Base-by-base conservation (phyloP, 164 flowering plant genomes). In the Chloranthus sessilifolius region DNA sequence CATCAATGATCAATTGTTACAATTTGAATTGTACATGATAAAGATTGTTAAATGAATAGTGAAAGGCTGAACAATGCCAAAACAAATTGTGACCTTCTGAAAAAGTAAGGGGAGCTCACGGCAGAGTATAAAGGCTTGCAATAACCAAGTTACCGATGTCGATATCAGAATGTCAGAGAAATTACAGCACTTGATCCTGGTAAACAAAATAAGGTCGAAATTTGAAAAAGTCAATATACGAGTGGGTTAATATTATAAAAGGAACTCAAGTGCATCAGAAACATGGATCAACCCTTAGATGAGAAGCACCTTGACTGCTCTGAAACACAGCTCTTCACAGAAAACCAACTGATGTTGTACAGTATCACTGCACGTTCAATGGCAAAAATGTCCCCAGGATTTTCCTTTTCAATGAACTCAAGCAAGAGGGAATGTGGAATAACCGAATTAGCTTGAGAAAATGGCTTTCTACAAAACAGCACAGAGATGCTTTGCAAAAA, bases 91-190 rank as follows among this genome's bases (percentile, higher is more conserved):
- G 22, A 92, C 97, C 95, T 88, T 86, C 42, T 80, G 78, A 59
- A 77, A 61, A 43, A 88, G 78, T 40, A 67, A 7, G 16, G 99
- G 95, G 48, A 80, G 74, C 63, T 92, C 95, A 46, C 80, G 80
- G 59, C 79, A 73, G 41, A 80, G 74, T 16, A 84, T 59, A 69
- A 86, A 88, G 22, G 91, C 82, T 33, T 75, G 69, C 64, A 59
- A 65, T 72, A 92, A 55, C 80, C 75, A 84, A 29, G 75, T 53
- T 11, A 76, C 56, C n/a, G 86, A 36, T 46, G 41, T 55, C 20
- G 71, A 26, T 41, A 69, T 55, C 53, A 62, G 63, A 55, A 88
- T 58, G 38, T 48, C 11, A 52, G 70, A 65, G 17, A 77, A 38
- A 51, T 64, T 61, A 61, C 84, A 84, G 64, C 82, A 74, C 12